Evolutionary conservation across 257 asterid genomes (phyloP), one percentile per base, ranked within the genome.

Genomic region (Nicotiana tabacum): DNA sequence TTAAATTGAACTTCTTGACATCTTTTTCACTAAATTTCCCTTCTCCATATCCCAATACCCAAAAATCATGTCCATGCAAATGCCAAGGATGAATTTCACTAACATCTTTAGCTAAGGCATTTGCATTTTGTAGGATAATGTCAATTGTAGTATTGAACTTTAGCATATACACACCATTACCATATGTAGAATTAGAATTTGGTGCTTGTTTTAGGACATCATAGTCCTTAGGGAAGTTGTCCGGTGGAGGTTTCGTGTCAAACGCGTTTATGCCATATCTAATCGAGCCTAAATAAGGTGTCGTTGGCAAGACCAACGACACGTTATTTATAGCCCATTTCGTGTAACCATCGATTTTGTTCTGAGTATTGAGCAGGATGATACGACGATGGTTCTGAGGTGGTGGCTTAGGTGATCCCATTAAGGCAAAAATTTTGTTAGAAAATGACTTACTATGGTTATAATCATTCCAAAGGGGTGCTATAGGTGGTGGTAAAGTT

Each of bases 11-110:
- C 6, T n/a, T 85, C 29, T 18, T 46, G 78, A 43, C 92, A 15
- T 94, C 94, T 32, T 80, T 64, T 15, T 90, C 85, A 1, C 39
- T 84, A 24, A 91, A 94, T 85, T 82, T 90, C 35, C 97, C 97
- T 70, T 92, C 97, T 48, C 98, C 98, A 16, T 92, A 89, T 0
- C 94, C 98, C 27, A 94, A 78, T 3, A 92, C 90, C 98, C 98
- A 93, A 32, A 95, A 95, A 58, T 92, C 98, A 43, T 95, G 98
- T 7, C 98, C 98, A 30, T 93, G 98, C 80, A 93, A 67, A 66
- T 95, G 98, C 98, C 98, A 95, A 2, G 98, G 98, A 85, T 93
- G 98, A n/a, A 90, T 92, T 57, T 95, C 98, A 55, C 98, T 93
- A 8, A 84, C 92, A 9, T 89, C 86, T 2, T 80, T 83, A 56